A percentile compares a stretch with the other conserved stretches of the same genome.
Evolutionary conservation across 768 basidiomycete species (phyloP).

Genomic region (Cubamyces lactineus): DNA sequence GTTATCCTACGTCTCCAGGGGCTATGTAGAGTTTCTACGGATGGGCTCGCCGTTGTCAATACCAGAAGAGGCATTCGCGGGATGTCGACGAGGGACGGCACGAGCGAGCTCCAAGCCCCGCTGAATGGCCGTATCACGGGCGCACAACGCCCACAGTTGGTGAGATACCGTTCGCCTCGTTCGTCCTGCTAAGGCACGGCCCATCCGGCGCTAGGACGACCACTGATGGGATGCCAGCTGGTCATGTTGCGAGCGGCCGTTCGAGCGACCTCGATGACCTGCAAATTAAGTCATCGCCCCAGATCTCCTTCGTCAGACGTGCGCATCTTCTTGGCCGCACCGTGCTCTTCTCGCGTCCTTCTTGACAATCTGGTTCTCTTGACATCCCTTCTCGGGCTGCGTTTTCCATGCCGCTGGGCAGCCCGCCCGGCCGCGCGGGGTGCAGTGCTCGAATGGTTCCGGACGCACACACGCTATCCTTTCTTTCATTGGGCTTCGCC

Average conservation of each 20-base stretch:
- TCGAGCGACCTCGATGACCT: neutral
- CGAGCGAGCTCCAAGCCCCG: constrained; percentile 7
- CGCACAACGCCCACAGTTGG: constrained; percentile 1
- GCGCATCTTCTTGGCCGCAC: neutral
- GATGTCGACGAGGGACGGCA: constrained; percentile 3
- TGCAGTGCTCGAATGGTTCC: too few relatives aligned
- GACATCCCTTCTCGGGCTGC: neutral
- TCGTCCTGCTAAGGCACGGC: neutral
- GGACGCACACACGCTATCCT: too few relatives aligned
- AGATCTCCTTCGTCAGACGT: constrained; percentile 4
- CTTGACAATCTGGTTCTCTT: constrained; percentile 4
- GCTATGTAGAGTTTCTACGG: neutral
- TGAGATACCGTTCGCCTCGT: neutral
- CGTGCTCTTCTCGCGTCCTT: neutral
- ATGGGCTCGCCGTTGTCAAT: constrained; percentile 1
- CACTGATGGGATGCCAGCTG: neutral
- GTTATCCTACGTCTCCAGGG: constrained; percentile 9
- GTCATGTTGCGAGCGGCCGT: neutral
- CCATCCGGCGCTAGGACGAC: neutral
- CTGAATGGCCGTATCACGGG: constrained; percentile 14
- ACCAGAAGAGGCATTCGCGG: constrained; percentile 11
- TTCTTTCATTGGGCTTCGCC: too few relatives aligned
- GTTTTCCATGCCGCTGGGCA: too few relatives aligned
- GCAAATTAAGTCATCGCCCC: constrained; percentile 9
- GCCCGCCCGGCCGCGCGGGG: too few relatives aligned